These are phyloP conservation scores for Rasamsonia emersonii DNA, from an alignment of 2,329 filamentous ascomycete genomes.

Conservation along the genomic window DNA sequence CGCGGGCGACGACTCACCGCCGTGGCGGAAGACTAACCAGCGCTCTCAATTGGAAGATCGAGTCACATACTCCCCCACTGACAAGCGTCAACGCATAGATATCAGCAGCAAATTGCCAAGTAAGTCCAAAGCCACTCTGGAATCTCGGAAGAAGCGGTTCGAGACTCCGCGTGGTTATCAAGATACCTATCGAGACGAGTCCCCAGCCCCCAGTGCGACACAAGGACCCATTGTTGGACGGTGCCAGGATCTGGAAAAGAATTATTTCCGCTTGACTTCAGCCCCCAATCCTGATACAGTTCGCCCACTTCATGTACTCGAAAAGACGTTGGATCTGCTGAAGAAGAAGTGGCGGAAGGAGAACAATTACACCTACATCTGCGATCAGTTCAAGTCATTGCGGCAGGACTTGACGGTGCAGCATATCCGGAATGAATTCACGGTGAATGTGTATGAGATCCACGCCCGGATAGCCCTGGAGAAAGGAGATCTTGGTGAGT, in stretches of 20 bases:
- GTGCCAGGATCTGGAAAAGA: conserved; percentile 79
- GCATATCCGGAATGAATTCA: conserved; percentile 93
- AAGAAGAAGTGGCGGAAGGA: conserved; percentile 94
- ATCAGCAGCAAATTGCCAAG: conserved; percentile 49
- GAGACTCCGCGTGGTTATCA: conserved; percentile 44
- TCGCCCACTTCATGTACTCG: conserved; percentile 70
- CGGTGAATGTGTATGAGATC: conserved; percentile 91
- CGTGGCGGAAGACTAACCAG: conserved; percentile 67
- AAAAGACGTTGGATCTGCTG: conserved; percentile 75
- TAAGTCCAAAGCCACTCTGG: conserved; percentile 83
- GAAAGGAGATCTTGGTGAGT: conserved; percentile 99
- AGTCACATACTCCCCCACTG: conserved; percentile 54
- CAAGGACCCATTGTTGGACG: conserved; percentile 73
- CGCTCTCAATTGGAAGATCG: conserved; percentile 61
- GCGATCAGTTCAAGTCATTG: conserved; percentile 98
- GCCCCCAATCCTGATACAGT: conserved; percentile 83
- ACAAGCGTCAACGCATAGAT: conserved; percentile 43
- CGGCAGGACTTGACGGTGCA: conserved; percentile 97
- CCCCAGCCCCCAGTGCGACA: conserved; percentile 37
- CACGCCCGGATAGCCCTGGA: conserved; percentile 96
- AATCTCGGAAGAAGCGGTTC: conserved; percentile 85
- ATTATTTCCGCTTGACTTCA: conserved; percentile 85
- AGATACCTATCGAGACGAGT: conserved; percentile 36
- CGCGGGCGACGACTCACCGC: conserved; percentile 47
- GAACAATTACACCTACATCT: conserved; percentile 93